Percentiles rank a stretch among this genome's conserved stretches.
These are phyloP conservation scores for Oropetium thomaeum DNA, from an alignment of 176 grass and related monocot species.

Conservation along the genomic window DNA sequence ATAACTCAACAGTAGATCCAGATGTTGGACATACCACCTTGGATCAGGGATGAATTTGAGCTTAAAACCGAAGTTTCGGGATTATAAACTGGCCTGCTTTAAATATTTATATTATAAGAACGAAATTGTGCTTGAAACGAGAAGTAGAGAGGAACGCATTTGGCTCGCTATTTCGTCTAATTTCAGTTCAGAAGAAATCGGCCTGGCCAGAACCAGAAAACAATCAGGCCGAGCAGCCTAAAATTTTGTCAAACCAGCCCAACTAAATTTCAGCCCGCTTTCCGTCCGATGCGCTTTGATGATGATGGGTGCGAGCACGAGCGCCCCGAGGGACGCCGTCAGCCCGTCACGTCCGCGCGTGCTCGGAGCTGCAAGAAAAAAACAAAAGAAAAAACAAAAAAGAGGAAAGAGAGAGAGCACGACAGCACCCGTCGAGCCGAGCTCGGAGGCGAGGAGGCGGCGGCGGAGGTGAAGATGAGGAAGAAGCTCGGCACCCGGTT, in stretches of 20 bases:
- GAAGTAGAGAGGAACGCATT: too few relatives aligned
- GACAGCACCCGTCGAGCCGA: conserved; percentile 31
- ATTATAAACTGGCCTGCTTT: too few relatives aligned
- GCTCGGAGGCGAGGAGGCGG: conserved; percentile 22
- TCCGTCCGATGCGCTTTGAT: background rate
- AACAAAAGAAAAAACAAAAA: background rate
- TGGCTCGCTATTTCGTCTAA: too few relatives aligned
- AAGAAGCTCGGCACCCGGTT: conserved; percentile 99
- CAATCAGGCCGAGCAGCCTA: background rate
- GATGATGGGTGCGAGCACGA: background rate
- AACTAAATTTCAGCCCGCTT: background rate
- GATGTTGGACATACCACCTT: too few relatives aligned
- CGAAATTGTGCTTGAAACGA: too few relatives aligned
- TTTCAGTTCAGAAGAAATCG: background rate
- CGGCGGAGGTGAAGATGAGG: conserved; percentile 67
- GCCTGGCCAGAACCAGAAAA: background rate
- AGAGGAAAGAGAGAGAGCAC: background rate
- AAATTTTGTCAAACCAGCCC: background rate
- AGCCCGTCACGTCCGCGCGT: background rate
- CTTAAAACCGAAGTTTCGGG: too few relatives aligned
- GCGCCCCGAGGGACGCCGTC: background rate
- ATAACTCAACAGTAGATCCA: too few relatives aligned
- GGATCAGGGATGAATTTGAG: too few relatives aligned
- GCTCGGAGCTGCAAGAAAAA: background rate
- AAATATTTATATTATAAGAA: too few relatives aligned